Evolutionary conservation across 2,329 filamentous ascomycete genomes (phyloP).

Genomic region (Gnomoniopsis smithogilvyi): DNA sequence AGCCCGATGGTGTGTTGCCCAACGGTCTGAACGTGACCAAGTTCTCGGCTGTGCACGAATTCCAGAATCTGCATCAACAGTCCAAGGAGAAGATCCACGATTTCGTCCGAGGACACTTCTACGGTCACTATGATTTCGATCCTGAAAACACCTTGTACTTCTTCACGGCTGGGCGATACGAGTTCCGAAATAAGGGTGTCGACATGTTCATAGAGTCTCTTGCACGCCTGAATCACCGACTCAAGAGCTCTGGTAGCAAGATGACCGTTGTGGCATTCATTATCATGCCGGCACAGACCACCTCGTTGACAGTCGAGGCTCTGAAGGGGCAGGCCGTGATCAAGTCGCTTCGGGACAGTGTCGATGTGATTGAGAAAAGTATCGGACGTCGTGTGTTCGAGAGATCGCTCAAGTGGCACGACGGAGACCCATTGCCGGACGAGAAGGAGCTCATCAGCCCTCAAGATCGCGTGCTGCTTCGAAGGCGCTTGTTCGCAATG

Average conservation of each 20-base stretch:
- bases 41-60: constrained; percentile 97
- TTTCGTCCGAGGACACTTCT: constrained; percentile 97
- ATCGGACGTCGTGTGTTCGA: constrained; percentile 95
- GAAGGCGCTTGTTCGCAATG: constrained; percentile 92
- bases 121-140: constrained; percentile 96
- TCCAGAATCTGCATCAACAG: constrained; percentile 95
- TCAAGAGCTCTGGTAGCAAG: constrained; percentile 82
- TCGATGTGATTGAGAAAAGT: constrained; percentile 87
- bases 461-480: constrained; percentile 88
- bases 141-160: constrained; percentile 96
- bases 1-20: constrained; percentile 92
- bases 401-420: constrained; percentile 90
- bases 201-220: constrained; percentile 99
- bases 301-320: constrained; percentile 90
- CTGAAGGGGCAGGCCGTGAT: constrained; percentile 96
- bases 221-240: constrained; percentile 87
- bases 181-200: constrained; percentile 97
- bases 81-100: constrained; percentile 98
- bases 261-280: constrained; percentile 96
- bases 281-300: constrained; percentile 97
- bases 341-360: constrained; percentile 90
- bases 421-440: constrained; percentile 88
- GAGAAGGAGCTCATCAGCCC: constrained; percentile 93
- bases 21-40: constrained; percentile 98
- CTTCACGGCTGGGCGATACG: constrained; percentile 95